phyloP scores from a whole-genome alignment of 1,284 basidiomycete species.

The Ceratobasidium sp. region DNA sequence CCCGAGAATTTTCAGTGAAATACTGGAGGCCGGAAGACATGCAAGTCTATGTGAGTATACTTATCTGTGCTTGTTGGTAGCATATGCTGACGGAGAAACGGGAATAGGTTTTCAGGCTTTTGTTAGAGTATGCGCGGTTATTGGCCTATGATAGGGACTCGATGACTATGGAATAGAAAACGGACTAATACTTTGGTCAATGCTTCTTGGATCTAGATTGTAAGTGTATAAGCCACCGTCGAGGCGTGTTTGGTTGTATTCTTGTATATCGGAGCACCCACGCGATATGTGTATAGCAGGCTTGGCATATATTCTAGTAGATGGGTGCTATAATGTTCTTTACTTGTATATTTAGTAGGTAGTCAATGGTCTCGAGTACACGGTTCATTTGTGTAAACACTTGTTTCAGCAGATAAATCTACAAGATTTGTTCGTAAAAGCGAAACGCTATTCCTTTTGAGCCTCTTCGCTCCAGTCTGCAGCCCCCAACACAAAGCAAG shows the following conservation, averaged over 20 bases:
- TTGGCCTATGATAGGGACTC: conserved; percentile 50
- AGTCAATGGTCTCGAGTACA: background rate
- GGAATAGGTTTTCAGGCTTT: conserved; percentile 50
- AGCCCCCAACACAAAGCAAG: conserved; percentile 44
- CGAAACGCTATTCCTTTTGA: background rate
- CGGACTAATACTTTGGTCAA: background rate
- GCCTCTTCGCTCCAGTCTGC: conserved; percentile 11
- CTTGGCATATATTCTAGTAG: background rate
- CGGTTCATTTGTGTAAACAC: background rate
- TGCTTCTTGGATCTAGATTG: background rate
- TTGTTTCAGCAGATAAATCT: background rate
- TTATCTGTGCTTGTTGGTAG: too few species aligned
- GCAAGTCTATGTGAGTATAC: conserved; percentile 60
- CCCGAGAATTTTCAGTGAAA: conserved; percentile 58
- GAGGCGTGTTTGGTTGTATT: background rate
- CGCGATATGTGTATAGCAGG: background rate
- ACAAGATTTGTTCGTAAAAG: background rate
- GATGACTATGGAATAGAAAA: conserved; percentile 6
- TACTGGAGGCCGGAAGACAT: conserved; percentile 65
- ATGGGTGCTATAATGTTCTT: background rate
- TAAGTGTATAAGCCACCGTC: background rate
- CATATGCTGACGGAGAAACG: too few species aligned
- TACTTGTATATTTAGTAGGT: background rate
- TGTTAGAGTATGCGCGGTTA: conserved; percentile 51
- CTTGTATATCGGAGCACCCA: background rate